These are phyloP conservation scores for Kalmusia sp. DNA, from an alignment of 2,329 filamentous ascomycete species.

Conservation along the genomic window DNA sequence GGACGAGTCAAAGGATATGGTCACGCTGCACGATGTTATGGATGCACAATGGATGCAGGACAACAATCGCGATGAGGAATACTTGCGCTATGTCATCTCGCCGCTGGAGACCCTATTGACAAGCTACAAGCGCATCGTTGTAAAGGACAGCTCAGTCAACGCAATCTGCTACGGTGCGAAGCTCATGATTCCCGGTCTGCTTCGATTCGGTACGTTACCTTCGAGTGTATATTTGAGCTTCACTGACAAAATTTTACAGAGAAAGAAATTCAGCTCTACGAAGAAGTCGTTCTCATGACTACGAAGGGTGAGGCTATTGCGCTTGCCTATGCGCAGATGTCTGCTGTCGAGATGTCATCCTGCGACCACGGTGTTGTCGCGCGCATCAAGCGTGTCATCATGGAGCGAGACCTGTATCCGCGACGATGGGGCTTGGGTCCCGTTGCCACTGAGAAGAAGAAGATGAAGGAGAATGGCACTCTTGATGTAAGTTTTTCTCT, in stretches of 20 bases:
- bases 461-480: constrained; percentile 97
- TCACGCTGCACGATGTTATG: constrained; percentile 92
- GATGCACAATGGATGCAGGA: constrained; percentile 97
- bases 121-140: constrained; percentile 94
- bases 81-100: constrained; percentile 87
- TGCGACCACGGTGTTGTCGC: constrained; percentile 98
- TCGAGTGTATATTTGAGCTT: neutral
- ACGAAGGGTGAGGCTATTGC: constrained; percentile 99
- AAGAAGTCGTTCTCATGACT: constrained; percentile 97
- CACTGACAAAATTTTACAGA: constrained; percentile 59
- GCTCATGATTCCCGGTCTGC: constrained; percentile 95
- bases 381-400: constrained; percentile 99
- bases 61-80: constrained; percentile 93
- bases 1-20: constrained; percentile 87
- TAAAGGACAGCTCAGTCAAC: constrained; percentile 96
- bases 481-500: constrained; percentile 70
- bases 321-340: constrained; percentile 96
- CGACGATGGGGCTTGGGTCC: constrained; percentile 96
- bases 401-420: constrained; percentile 98
- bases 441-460: constrained; percentile 96
- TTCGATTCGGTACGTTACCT: constrained; percentile 78
- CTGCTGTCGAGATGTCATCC: constrained; percentile 92
- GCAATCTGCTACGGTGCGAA: constrained; percentile 99
- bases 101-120: constrained; percentile 92
- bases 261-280: constrained; percentile 87